Conservation (phyloP, 805 yeast genomes). For the Candida glaebosa region DNA sequence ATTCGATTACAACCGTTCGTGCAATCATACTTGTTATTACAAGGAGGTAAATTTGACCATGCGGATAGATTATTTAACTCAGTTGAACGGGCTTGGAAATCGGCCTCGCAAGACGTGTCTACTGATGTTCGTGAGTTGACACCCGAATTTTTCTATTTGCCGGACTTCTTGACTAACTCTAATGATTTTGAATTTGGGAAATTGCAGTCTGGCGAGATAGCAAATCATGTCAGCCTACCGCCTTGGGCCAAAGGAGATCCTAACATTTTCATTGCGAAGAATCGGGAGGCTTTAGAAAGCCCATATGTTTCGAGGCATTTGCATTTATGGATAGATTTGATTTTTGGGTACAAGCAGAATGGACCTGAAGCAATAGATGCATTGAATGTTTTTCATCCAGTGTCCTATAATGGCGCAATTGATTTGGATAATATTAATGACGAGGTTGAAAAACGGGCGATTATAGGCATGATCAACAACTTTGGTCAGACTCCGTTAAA, state of each 20-base stretch:
- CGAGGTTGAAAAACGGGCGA: conserved; percentile 68
- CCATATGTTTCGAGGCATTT: conserved; percentile 72
- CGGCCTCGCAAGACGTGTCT: conserved; percentile 74
- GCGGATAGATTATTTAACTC: conserved; percentile 81
- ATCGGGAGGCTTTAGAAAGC: conserved; percentile 81
- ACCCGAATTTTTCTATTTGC: conserved; percentile 82
- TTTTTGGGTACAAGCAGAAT: conserved; percentile 77
- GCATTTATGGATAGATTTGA: conserved; percentile 80
- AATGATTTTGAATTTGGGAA: conserved; percentile 69
- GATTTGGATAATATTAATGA: conserved; percentile 72
- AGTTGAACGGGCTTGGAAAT: conserved; percentile 72
- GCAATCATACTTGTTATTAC: conserved; percentile 70
- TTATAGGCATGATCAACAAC: conserved; percentile 82
- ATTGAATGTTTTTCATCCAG: conserved; percentile 76
- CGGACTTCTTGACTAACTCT: conserved; percentile 69
- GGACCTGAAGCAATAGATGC: conserved; percentile 67
- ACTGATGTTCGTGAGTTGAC: conserved; percentile 86
- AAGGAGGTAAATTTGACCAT: conserved; percentile 87
- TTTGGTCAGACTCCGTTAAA: conserved; percentile 89
- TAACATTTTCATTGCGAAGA: conserved; percentile 63
- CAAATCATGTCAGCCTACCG: conserved; percentile 68
- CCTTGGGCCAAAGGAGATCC: conserved; percentile 85
- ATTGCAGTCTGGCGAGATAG: conserved; percentile 57
- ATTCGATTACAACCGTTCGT: conserved; percentile 79
- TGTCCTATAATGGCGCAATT: conserved; percentile 82